These are phyloP conservation scores for Pyrenochaeta sp. DNA, from an alignment of 2,329 filamentous ascomycete genomes.

Conservation along the genomic window DNA sequence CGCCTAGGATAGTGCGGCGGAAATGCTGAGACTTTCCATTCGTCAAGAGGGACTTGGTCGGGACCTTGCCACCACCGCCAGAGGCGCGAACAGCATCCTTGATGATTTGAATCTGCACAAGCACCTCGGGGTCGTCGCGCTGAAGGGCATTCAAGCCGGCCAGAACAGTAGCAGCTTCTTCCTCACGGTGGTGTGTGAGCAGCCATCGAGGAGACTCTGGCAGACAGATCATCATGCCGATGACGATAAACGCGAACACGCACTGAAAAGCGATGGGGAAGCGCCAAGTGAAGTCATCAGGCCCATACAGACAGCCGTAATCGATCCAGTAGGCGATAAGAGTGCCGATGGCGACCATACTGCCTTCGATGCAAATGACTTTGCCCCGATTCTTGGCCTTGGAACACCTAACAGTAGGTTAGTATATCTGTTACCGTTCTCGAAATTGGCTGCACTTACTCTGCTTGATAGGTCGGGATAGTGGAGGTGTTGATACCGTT, in stretches of 20 bases:
- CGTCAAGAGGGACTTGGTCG: constrained; percentile 61
- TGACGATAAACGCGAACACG: constrained; percentile 53
- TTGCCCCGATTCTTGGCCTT: constrained; percentile 66
- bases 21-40: constrained; percentile 71
- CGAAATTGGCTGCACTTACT: constrained; percentile 38
- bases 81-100: constrained; percentile 59
- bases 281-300: constrained; percentile 52
- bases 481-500: constrained; percentile 65
- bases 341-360: constrained; percentile 59
- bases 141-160: constrained; percentile 58
- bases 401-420: constrained; percentile 40
- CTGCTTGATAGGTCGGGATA: constrained; percentile 62
- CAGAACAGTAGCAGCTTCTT: constrained; percentile 59
- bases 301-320: constrained; percentile 51
- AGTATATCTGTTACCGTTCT: not conserved
- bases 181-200: constrained; percentile 48
- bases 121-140: constrained; percentile 63
- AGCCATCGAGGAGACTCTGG: constrained; percentile 46
- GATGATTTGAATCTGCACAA: constrained; percentile 68
- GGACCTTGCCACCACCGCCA: constrained; percentile 46
- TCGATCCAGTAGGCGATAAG: constrained; percentile 62
- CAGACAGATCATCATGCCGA: constrained; percentile 46
- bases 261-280: constrained; percentile 63
- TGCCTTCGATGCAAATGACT: constrained; percentile 66
- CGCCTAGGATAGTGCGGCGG: constrained; percentile 67